A percentile compares a stretch with the other conserved stretches of the same genome.
Evolutionary conservation across 1,139 yeast genomes (phyloP).

Genomic region (Hemisphaericaspora xylanilytica): DNA sequence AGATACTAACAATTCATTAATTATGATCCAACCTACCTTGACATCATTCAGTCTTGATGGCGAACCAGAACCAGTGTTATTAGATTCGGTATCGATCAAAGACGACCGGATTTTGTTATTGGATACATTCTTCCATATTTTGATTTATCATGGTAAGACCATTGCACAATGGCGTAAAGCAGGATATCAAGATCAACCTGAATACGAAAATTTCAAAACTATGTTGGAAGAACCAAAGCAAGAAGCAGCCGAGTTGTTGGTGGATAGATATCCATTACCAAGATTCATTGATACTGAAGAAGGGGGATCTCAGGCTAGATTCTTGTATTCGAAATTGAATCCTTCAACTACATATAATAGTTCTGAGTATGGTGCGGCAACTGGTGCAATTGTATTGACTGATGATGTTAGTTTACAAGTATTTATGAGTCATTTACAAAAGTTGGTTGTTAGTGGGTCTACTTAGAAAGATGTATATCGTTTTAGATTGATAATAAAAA

Average conservation of each 20-base stretch:
- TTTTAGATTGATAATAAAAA: no score
- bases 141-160: slow-evolving; percentile 92
- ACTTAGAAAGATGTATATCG: slow-evolving; percentile 22
- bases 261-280: slow-evolving; percentile 95
- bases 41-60: slow-evolving; percentile 77
- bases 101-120: slow-evolving; percentile 84
- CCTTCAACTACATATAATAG: slow-evolving; percentile 83
- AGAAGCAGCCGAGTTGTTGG: slow-evolving; percentile 88
- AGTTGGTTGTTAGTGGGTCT: slow-evolving; percentile 65
- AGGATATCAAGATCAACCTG: slow-evolving; percentile 89
- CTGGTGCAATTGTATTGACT: slow-evolving; percentile 82
- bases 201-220: slow-evolving; percentile 81
- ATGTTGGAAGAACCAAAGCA: slow-evolving; percentile 85
- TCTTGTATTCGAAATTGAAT: slow-evolving; percentile 87
- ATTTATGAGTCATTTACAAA: slow-evolving; percentile 86
- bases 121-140: slow-evolving; percentile 94
- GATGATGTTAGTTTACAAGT: slow-evolving; percentile 93
- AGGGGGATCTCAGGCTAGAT: slow-evolving; percentile 98
- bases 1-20: slow-evolving; percentile 88
- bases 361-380: slow-evolving; percentile 47
- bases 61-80: slow-evolving; percentile 89
- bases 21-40: slow-evolving; percentile 95
- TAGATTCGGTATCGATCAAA: slow-evolving; percentile 89
- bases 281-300: slow-evolving; percentile 93
- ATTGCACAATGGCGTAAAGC: slow-evolving; percentile 96